These are phyloP conservation scores for Magnolia changhungtana DNA, from an alignment of 164 flowering plant species.

Conservation along the genomic window DNA sequence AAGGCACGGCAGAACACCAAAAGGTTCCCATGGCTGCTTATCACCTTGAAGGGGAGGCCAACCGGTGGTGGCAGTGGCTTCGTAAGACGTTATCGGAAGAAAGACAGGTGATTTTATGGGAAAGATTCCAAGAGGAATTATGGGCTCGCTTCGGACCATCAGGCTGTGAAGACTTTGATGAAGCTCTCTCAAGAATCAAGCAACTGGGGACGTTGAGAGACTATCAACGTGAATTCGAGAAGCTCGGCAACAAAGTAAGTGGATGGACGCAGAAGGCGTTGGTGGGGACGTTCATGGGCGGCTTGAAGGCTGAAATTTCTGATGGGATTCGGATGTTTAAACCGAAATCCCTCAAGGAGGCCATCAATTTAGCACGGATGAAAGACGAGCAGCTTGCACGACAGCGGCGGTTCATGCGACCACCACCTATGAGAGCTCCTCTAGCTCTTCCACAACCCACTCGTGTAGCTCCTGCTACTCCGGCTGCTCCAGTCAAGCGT, in stretches of 20 bases:
- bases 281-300: background rate
- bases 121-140: background rate
- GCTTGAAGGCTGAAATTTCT: too few relatives aligned
- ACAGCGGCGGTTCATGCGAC: background rate
- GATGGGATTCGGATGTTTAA: slow-evolving; percentile 1
- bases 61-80: slow-evolving; percentile 7
- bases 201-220: background rate
- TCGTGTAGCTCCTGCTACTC: background rate
- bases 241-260: background rate
- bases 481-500: background rate
- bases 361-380: background rate
- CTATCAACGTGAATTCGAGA: background rate
- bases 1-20: background rate
- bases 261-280: background rate
- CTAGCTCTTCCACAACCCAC: too few relatives aligned
- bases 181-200: background rate
- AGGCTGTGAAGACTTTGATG: background rate
- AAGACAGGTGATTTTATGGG: background rate
- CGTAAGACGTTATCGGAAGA: background rate
- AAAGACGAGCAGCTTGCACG: background rate
- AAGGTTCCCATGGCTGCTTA: background rate
- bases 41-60: slow-evolving; percentile 4
- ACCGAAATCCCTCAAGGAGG: slow-evolving; percentile 3
- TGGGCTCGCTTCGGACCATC: background rate
- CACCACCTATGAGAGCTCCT: background rate